Conservation (phyloP, 495 filamentous ascomycete genomes). For the Lophiotrema nucula region DNA sequence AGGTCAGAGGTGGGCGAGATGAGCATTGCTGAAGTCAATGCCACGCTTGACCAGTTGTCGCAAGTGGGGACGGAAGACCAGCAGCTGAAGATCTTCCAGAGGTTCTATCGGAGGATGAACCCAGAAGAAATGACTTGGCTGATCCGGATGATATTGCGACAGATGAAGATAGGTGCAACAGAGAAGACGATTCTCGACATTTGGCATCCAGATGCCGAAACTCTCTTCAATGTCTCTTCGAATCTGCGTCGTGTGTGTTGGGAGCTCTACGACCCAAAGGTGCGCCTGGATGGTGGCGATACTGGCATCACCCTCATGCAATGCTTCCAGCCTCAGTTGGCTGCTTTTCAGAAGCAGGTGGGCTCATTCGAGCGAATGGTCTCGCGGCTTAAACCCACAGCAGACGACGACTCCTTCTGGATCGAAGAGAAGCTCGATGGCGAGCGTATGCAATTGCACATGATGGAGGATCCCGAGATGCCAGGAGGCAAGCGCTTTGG, state of each 20-base stretch:
- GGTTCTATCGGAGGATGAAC: conserved; percentile 90
- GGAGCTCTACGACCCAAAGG: conserved; percentile 78
- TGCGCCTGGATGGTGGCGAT: conserved; percentile 73
- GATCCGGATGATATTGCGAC: conserved; percentile 87
- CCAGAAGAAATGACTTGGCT: conserved; percentile 92
- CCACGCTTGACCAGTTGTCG: conserved; percentile 76
- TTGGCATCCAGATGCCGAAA: conserved; percentile 93
- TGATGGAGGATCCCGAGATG: conserved; percentile 66
- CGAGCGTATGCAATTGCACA: conserved; percentile 96
- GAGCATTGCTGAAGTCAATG: conserved; percentile 86
- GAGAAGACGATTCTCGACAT: conserved; percentile 88
- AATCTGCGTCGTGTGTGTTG: conserved; percentile 90
- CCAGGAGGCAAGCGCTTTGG: conserved; percentile 71
- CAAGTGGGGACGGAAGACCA: conserved; percentile 73
- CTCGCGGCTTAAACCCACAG: conserved; percentile 63
- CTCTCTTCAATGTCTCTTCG: conserved; percentile 85
- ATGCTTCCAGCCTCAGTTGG: conserved; percentile 95
- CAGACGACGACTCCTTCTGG: conserved; percentile 79
- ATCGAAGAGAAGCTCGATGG: conserved; percentile 98
- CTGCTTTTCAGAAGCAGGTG: conserved; percentile 83
- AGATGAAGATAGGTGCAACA: conserved; percentile 97
- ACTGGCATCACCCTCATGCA: conserved; percentile 81
- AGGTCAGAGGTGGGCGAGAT: conserved; percentile 69
- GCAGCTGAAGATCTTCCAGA: conserved; percentile 73
- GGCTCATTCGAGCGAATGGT: conserved; percentile 79